phyloP scores from a whole-genome alignment of 805 yeast species.

The Candida parachauliodes region DNA sequence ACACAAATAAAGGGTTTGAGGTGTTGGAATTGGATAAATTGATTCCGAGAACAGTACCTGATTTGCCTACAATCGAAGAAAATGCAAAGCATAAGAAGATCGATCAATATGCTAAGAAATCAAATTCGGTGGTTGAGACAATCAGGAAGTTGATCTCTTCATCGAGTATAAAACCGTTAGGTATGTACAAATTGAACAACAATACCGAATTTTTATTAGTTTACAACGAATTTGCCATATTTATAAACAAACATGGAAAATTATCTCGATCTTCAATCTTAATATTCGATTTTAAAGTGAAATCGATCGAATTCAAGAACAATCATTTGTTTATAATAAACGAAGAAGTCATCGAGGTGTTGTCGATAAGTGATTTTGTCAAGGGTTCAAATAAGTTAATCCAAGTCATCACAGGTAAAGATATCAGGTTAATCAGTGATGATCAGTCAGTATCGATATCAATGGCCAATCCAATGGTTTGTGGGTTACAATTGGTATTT shows the following conservation, averaged over 20 bases:
- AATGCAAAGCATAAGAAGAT: constrained; percentile 17
- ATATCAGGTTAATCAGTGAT: constrained; percentile 36
- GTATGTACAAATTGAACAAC: constrained; percentile 59
- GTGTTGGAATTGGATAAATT: constrained; percentile 57
- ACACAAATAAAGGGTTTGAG: constrained; percentile 65
- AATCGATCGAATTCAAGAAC: constrained; percentile 28
- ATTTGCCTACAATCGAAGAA: constrained; percentile 27
- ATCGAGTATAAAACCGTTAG: constrained; percentile 49
- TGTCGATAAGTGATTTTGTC: constrained; percentile 50
- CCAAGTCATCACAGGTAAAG: constrained; percentile 73
- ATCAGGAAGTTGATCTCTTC: constrained; percentile 39
- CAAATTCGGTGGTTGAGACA: constrained; percentile 22
- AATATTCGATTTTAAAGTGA: constrained; percentile 40
- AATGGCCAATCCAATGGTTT: constrained; percentile 64
- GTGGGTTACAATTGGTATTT: constrained; percentile 60
- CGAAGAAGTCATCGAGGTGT: constrained; percentile 67
- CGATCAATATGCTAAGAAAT: constrained; percentile 27
- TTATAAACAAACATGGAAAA: constrained; percentile 56
- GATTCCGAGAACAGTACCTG: constrained; percentile 58
- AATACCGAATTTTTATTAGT: constrained; percentile 55
- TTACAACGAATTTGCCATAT: constrained; percentile 68
- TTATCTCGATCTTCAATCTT: constrained; percentile 43
- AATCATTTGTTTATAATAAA: constrained; percentile 46
- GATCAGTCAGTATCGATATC: constrained; percentile 17
- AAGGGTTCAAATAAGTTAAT: constrained; percentile 45